phyloP scores from a whole-genome alignment of 345 rosid genomes.

The Eucalyptus caleyi region DNA sequence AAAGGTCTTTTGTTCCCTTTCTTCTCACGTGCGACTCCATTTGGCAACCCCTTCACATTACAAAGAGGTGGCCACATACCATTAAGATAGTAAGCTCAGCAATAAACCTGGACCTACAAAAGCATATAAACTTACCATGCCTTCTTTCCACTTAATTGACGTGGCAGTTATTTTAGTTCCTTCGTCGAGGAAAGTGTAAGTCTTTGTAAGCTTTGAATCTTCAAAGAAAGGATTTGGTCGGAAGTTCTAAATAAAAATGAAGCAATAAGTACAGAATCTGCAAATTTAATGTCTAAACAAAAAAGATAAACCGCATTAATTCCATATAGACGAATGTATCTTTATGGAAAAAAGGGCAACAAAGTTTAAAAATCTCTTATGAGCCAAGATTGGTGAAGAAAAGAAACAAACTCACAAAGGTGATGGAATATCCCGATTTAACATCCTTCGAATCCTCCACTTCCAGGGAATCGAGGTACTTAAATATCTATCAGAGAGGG shows the following conservation, averaged over 20 bases:
- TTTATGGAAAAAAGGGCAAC: not conserved
- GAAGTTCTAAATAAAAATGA: slow-evolving; percentile 43
- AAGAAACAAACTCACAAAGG: slow-evolving; percentile 51
- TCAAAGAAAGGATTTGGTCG: slow-evolving; percentile 75
- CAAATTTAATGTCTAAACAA: not conserved
- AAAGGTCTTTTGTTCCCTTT: slow-evolving; percentile 79
- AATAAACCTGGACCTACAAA: not conserved
- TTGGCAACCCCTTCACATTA: slow-evolving; percentile 55
- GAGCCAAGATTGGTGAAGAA: not conserved
- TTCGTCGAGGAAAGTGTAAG: slow-evolving; percentile 76
- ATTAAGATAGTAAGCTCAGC: not conserved
- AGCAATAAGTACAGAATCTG: not conserved
- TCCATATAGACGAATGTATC: not conserved
- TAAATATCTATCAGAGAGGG: slow-evolving; percentile 44
- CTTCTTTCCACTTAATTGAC: slow-evolving; percentile 83
- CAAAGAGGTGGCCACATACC: not conserved
- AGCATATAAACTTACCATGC: slow-evolving; percentile 36
- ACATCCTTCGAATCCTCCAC: slow-evolving; percentile 89
- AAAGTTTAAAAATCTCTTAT: not conserved
- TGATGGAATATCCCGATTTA: slow-evolving; percentile 80
- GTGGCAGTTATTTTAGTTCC: slow-evolving; percentile 74
- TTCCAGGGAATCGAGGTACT: slow-evolving; percentile 53
- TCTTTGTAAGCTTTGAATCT: slow-evolving; percentile 67
- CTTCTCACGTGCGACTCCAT: slow-evolving; percentile 77
- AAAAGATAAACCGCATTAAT: not conserved